Evolutionary conservation across 129 eudicot species (phyloP).

Genomic region (Pulicaria dysenterica): DNA sequence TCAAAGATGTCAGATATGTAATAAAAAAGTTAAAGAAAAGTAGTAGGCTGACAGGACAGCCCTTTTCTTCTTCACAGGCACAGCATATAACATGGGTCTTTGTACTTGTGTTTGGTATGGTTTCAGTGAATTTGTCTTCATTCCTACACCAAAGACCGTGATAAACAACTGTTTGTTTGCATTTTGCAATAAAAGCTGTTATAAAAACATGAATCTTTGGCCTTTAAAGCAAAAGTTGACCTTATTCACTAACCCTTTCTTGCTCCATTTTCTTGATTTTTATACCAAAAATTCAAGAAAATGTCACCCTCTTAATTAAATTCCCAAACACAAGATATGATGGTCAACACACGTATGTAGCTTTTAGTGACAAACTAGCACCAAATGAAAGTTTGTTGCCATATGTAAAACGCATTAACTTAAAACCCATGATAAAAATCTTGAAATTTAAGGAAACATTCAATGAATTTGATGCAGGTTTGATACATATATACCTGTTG

Average conservation of each 20-base stretch:
- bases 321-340: conserved; percentile 1
- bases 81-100: conserved; percentile 25
- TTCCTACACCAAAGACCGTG: conserved; percentile 8
- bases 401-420: neutral
- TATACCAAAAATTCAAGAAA: neutral
- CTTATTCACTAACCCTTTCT: too few relatives aligned
- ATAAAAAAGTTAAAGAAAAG: neutral
- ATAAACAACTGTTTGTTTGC: neutral
- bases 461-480: conserved; percentile 2
- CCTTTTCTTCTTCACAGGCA: neutral
- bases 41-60: conserved; percentile 3
- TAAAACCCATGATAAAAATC: neutral
- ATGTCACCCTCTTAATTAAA: neutral
- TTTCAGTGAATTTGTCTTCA: conserved; percentile 14
- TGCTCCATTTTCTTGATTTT: neutral
- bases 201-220: too few relatives aligned
- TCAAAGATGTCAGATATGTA: neutral
- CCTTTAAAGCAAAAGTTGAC: neutral
- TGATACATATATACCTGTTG: conserved; percentile 59
- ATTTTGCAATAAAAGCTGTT: neutral
- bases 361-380: neutral
- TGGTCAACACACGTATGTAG: neutral
- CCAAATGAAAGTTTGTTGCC: neutral
- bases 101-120: conserved; percentile 4
- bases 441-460: neutral